Evolutionary conservation across 306 rosid species (phyloP).

Genomic region (Cucurbita argyrosperma): DNA sequence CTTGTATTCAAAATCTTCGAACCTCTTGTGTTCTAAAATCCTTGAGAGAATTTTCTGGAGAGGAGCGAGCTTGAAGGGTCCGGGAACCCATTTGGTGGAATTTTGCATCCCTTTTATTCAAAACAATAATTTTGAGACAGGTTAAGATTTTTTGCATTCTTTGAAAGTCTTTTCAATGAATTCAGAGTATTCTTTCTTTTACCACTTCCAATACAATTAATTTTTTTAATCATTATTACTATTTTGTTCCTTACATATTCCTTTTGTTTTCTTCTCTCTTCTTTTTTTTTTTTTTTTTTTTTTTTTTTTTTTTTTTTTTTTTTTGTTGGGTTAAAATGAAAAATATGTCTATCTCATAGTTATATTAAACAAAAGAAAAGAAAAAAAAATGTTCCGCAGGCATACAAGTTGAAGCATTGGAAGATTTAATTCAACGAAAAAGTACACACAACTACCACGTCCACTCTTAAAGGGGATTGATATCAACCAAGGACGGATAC

Average conservation of each 20-base stretch:
- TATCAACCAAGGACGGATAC: background rate
- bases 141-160: no score
- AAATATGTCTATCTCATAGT: background rate
- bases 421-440: background rate
- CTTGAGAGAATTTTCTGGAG: no score
- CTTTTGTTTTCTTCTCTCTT: background rate
- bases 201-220: background rate
- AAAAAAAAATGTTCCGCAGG: background rate
- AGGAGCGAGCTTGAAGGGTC: no score
- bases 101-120: no score
- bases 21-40: no score
- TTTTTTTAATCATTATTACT: background rate
- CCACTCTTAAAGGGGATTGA: background rate
- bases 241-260: background rate
- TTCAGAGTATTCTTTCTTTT: background rate
- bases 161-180: no score
- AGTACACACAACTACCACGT: background rate
- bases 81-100: no score
- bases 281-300: no score
- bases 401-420: background rate
- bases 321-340: background rate
- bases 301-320: no score
- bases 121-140: no score
- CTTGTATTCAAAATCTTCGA: no score
- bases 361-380: background rate